A percentile compares a stretch with the other conserved stretches of the same genome.
These are phyloP conservation scores for Cadophora sp. DNA, from an alignment of 2,329 filamentous ascomycete species.

Conservation along the genomic window DNA sequence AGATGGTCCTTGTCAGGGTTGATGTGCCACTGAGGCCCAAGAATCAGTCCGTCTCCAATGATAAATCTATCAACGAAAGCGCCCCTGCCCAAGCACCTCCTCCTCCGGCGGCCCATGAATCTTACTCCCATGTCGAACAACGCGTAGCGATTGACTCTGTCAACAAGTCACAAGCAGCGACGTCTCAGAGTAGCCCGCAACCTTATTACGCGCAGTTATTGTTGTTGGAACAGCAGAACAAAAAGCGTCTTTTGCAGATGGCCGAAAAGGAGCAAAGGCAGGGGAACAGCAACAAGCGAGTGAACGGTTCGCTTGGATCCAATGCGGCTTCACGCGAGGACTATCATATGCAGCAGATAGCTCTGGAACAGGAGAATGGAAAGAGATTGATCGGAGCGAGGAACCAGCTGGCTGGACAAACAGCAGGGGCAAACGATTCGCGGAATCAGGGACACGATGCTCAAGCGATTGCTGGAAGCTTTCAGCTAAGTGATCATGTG, in stretches of 20 bases:
- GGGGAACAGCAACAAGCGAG: background rate
- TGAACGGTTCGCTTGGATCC: background rate
- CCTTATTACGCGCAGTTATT: constrained; percentile 8
- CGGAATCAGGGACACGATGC: constrained; percentile 12
- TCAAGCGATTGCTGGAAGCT: background rate
- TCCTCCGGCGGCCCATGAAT: background rate
- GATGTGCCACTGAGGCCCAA: constrained; percentile 8
- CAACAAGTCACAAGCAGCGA: background rate
- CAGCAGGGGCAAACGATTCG: background rate
- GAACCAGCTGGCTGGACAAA: constrained; percentile 1
- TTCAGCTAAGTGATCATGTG: background rate
- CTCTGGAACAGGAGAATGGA: constrained; percentile 13
- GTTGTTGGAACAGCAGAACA: constrained; percentile 15
- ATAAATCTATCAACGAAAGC: background rate
- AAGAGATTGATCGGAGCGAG: constrained; percentile 13
- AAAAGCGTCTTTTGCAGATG: background rate
- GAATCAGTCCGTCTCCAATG: background rate
- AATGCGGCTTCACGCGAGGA: constrained; percentile 3
- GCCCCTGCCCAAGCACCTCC: background rate
- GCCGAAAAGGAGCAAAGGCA: background rate
- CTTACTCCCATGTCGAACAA: background rate
- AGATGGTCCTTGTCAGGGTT: constrained; percentile 13
- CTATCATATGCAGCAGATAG: constrained; percentile 18
- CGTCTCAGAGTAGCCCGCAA: background rate
- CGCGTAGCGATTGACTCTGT: background rate